phyloP scores from a whole-genome alignment of 768 basidiomycete species.

The Sarcomyxa edulis region DNA sequence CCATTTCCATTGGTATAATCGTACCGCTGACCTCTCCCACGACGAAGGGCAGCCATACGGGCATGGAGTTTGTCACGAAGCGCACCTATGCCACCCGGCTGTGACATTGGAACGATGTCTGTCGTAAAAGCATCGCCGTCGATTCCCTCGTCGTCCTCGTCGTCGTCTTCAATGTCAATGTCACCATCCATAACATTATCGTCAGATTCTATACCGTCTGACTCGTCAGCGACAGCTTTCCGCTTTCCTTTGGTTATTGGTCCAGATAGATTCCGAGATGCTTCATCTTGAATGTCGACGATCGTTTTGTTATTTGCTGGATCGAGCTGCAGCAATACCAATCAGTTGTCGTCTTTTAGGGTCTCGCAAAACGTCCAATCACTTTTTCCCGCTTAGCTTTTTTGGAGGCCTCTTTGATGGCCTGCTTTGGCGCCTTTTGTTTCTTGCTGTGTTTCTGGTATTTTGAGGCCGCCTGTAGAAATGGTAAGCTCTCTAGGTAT shows the following conservation, averaged over 20 bases:
- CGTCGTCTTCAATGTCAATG: constrained; percentile 30
- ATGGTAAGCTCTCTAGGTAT: constrained; percentile 3
- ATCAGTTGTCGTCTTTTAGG: background rate
- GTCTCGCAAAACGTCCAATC: constrained; percentile 8
- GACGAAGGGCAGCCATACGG: constrained; percentile 66
- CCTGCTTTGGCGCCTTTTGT: constrained; percentile 76
- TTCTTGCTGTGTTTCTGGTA: constrained; percentile 90
- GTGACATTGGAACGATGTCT: constrained; percentile 59
- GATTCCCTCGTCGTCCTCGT: constrained; percentile 26
- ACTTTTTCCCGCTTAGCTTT: constrained; percentile 89
- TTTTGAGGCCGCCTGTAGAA: constrained; percentile 48
- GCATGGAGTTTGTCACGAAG: constrained; percentile 73
- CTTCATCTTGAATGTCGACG: constrained; percentile 68
- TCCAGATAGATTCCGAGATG: constrained; percentile 17
- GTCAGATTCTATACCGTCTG: constrained; percentile 26
- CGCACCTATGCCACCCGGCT: constrained; percentile 51
- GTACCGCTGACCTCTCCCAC: constrained; percentile 31
- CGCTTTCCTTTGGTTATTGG: constrained; percentile 43
- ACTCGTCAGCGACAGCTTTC: constrained; percentile 28
- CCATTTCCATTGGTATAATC: constrained; percentile 16
- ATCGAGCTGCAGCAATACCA: constrained; percentile 60
- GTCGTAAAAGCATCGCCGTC: constrained; percentile 18
- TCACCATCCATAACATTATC: constrained; percentile 34
- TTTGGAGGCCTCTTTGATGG: constrained; percentile 82
- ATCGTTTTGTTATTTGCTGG: constrained; percentile 80